Evolutionary conservation across 768 basidiomycete species (phyloP).

Genomic region (Russula lepida): DNA sequence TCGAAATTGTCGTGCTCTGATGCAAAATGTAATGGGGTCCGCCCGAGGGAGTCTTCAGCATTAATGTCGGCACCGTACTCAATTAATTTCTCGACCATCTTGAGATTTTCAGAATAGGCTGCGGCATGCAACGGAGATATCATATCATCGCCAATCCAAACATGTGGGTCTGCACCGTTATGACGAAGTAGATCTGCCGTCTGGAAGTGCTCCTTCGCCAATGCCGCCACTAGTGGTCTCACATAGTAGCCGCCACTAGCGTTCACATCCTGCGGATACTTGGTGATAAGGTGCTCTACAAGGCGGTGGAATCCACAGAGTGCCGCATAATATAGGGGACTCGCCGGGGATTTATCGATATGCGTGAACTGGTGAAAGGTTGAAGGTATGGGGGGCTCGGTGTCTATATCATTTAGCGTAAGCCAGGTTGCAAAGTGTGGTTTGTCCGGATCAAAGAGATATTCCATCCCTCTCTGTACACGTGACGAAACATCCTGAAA

Average conservation of each 20-base stretch:
- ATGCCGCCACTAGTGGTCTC: neutral
- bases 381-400: rapidly evolving
- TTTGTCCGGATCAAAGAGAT: neutral
- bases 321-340: neutral
- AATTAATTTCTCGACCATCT: neutral
- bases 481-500: neutral
- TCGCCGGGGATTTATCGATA: rapidly evolving
- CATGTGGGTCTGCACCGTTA: neutral
- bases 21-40: neutral
- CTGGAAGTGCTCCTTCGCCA: neutral
- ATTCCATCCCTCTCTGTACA: neutral
- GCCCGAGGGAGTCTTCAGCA: rapidly evolving
- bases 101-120: neutral
- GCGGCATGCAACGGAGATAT: neutral
- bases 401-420: neutral
- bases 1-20: neutral
- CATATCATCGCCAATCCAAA: rapidly evolving
- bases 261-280: neutral
- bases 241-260: neutral
- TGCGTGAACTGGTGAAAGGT: neutral
- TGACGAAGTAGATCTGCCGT: neutral
- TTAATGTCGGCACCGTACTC: neutral
- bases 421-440: neutral
- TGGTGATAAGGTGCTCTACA: neutral
- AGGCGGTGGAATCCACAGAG: neutral